Base-by-base conservation (phyloP, 2,329 filamentous ascomycete genomes). In the Emmonsiellopsis sp. region DNA sequence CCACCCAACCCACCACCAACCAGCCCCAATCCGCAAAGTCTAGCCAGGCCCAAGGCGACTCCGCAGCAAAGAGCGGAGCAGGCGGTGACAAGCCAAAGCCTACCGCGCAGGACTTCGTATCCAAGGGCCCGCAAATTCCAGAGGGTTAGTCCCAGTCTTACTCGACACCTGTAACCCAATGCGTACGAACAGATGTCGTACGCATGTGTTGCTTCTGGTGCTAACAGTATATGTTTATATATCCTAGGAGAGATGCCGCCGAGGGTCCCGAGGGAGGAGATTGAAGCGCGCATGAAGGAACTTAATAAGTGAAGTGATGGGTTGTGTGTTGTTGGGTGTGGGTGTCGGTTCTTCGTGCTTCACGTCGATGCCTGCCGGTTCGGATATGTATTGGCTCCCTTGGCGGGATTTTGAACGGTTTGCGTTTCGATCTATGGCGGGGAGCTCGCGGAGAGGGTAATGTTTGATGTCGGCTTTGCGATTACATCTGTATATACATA, bases 41-140 rank as follows among this genome's bases (percentile, higher is more conserved):
- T 3, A 5, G 20, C 20, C 20, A 26, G 20, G 20, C 3, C 20
- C 20, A 26, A 26, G 20, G 20, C 3, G 20, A 26, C 5, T 26
- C 20, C 20, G 3, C 20, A 26, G 20, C 20, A 26, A 26, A 26
- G 20, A 26, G 20, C 20, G 62, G 64, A 40, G 15, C 10, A 15
- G 37, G 37, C 3, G 38, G 30, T 15, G 48, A 50, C 5, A 20
- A 41, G 0, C 7, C n/a, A n/a, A 51, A 42, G 31, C 49, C 38
- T 41, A 15, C 30, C 6, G 50, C 41, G 5, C 30, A 44, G 15
- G 41, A 52, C 50, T 46, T 52, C 26, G 15, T 52, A 20, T 30
- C 50, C 3, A 52, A 52, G 16, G 50, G 50, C 1, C 50, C 50
- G 32, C 41, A 52, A 40, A 52, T 52, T 9, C 42, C 50, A 16